Percentiles rank a stretch among this genome's conserved stretches.
Conservation (phyloP, 805 yeast genomes). For the Candida khao-thaluensis region DNA sequence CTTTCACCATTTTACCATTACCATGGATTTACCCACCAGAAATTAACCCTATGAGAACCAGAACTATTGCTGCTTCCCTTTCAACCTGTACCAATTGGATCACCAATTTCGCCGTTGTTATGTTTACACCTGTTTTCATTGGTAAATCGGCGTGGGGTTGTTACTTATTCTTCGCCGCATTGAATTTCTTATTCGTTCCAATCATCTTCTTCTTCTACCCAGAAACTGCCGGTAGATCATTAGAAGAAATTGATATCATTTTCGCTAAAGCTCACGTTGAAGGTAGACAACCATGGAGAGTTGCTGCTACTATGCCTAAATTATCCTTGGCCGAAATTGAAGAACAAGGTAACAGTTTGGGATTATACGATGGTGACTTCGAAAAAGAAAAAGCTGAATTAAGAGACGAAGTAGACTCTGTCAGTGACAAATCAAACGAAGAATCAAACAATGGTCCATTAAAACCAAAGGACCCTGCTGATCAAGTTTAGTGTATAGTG, state of each 20-base stretch:
- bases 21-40: constrained; percentile 51
- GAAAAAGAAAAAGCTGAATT: constrained; percentile 38
- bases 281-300: constrained; percentile 56
- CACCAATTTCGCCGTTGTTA: constrained; percentile 44
- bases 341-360: constrained; percentile 57
- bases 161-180: constrained; percentile 41
- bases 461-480: constrained; percentile 8
- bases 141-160: constrained; percentile 39
- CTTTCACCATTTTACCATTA: constrained; percentile 43
- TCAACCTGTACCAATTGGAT: constrained; percentile 48
- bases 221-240: constrained; percentile 45
- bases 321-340: constrained; percentile 57
- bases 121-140: constrained; percentile 46
- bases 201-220: constrained; percentile 45
- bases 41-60: constrained; percentile 46
- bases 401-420: constrained; percentile 24
- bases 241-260: constrained; percentile 54
- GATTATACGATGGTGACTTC: constrained; percentile 48
- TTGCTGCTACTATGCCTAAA: constrained; percentile 63
- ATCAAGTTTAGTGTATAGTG: constrained; percentile 6
- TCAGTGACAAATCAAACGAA: constrained; percentile 9
- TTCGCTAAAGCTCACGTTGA: constrained; percentile 62
- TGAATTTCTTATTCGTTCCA: constrained; percentile 39
- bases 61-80: constrained; percentile 44
- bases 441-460: constrained; percentile 10